Evolutionary conservation across 192 early-diverging fungal genomes (phyloP), one percentile per base, ranked within the genome.

Genomic region (Kappamyces sp.): DNA sequence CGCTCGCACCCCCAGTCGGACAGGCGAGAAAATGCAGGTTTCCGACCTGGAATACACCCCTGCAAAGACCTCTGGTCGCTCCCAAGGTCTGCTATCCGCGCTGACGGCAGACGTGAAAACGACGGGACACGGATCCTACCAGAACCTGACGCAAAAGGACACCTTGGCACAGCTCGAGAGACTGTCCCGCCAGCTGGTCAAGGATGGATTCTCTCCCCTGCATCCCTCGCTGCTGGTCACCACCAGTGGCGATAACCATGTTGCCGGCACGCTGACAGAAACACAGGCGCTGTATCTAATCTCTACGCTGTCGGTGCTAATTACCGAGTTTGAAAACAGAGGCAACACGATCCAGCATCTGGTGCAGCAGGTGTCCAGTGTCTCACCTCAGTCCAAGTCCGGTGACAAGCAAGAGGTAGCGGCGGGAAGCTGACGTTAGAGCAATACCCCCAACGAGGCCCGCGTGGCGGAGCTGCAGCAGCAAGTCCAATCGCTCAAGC

Each of bases 221-320:
- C 53, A 54, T 39, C 36, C 53, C 5, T 54, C 53, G 5, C 31
- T 54, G 36, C 53, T 54, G 22, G 22, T 45, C 0, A 12, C 12
- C 12, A 12, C 43, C 12, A 12, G 12, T 22, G 45, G 45, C 30
- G 53, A 54, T n/a, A 52, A 30, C 15, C 50, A 52, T 22, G 50
- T 52, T 6, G 50, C 36, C 15, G 50, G 50, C 12, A 54, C 53
- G 30, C 36, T 54, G n/a, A 54, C 53, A 0, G 53, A 54, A 54
- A 37, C 53, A 3, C 53, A 54, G 31, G 53, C 40, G 6, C n/a
- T 54, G 5, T 54, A 54, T 54, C 45, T 54, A 54, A 54, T 54
- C 6, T 31, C 40, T 22, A 54, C 53, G 5, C 53, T 54, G 3
- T 54, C 53, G 22, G 53, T 54, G 5, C n/a, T 54, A 2, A 22